A percentile compares a stretch with the other conserved stretches of the same genome.
These are phyloP conservation scores for Uromyces viciae-fabae DNA, from an alignment of 1,284 basidiomycete genomes.

Conservation along the genomic window DNA sequence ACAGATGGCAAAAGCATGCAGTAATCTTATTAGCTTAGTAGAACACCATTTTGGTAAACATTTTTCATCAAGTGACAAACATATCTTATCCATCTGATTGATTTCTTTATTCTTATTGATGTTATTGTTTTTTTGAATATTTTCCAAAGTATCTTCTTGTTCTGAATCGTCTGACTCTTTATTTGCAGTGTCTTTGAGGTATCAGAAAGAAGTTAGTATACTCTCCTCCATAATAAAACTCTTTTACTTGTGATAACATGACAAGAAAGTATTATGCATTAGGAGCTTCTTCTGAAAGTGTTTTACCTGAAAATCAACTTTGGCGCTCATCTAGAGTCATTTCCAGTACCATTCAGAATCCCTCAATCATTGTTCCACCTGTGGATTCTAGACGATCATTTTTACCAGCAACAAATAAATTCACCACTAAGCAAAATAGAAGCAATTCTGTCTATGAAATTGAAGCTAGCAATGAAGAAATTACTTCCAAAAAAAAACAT, in stretches of 20 bases:
- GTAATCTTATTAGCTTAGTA: no score
- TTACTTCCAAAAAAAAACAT: not conserved
- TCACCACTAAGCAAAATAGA: not conserved
- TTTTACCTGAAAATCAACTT: not conserved
- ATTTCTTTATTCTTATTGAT: not conserved
- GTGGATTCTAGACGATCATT: not conserved
- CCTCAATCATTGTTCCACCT: constrained; percentile 3
- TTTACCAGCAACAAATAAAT: constrained; percentile 12
- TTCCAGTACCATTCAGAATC: not conserved
- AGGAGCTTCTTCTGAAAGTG: not conserved
- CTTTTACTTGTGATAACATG: not conserved
- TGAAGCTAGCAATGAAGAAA: constrained; percentile 4
- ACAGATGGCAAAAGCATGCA: no score
- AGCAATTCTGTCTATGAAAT: not conserved
- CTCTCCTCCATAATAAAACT: no score
- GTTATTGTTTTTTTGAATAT: not conserved
- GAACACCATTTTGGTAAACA: not conserved
- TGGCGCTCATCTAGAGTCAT: constrained; percentile 5
- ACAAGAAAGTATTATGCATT: constrained; percentile 4
- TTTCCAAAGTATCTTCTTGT: not conserved
- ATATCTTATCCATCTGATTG: not conserved
- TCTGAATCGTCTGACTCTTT: not conserved
- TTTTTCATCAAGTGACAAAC: not conserved
- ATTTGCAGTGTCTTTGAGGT: not conserved
- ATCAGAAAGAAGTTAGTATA: no score